phyloP scores from a whole-genome alignment of 805 yeast species.

The Saccharomycopsis lassenensis region DNA sequence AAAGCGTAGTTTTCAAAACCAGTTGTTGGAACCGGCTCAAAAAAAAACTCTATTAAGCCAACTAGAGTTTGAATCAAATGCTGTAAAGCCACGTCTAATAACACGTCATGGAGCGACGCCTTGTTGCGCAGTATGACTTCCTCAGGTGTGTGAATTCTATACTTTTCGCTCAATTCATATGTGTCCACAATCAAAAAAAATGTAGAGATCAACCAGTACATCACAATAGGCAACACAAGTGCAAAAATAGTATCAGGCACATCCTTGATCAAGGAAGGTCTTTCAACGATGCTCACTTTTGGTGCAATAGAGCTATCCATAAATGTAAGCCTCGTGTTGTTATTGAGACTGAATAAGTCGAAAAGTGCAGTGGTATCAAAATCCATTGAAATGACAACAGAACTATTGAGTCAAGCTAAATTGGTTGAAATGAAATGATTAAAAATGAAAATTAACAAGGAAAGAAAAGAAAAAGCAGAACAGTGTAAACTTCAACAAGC shows the following conservation, averaged over 20 bases:
- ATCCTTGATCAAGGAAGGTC: constrained; percentile 40
- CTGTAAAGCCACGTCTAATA: constrained; percentile 75
- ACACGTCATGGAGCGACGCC: constrained; percentile 57
- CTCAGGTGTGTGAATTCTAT: constrained; percentile 86
- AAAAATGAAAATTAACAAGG: no score
- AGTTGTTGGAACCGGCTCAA: constrained; percentile 46
- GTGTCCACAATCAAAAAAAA: constrained; percentile 69
- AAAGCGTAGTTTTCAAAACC: constrained; percentile 40
- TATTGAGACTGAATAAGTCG: no score
- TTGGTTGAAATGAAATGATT: no score
- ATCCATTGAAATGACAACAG: no score
- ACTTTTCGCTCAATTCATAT: constrained; percentile 64
- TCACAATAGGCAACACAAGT: constrained; percentile 61
- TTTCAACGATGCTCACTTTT: constrained; percentile 21
- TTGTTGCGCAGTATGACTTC: constrained; percentile 71
- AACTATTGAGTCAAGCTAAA: no score
- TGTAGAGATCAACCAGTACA: constrained; percentile 72
- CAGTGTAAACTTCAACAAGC: no score
- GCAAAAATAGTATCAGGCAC: constrained; percentile 68
- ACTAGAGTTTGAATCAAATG: constrained; percentile 72
- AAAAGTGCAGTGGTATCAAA: no score
- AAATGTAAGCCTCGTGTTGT: no score
- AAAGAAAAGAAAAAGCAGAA: no score
- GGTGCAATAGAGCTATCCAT: constrained; percentile 22
- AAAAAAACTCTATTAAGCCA: constrained; percentile 40